Evolutionary conservation across 345 rosid species (phyloP), one percentile per base, ranked within the genome.

Genomic region (Salix viminalis): DNA sequence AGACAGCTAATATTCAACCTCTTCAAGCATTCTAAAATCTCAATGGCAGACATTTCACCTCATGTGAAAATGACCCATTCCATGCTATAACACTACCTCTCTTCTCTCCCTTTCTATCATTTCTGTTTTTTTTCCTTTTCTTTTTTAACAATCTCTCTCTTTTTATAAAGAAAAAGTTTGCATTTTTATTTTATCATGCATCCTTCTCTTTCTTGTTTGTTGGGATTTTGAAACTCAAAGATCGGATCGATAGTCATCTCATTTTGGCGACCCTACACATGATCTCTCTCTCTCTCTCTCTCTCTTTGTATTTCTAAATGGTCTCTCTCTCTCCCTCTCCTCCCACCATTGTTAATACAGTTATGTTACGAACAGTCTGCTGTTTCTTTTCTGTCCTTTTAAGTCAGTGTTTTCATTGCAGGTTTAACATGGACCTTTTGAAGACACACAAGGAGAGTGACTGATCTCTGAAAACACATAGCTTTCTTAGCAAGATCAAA

Each of bases 161-260:
- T 70, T 28, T 4, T 26, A 13, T 28, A 39, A 19, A 3, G 23
- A 36, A 19, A 19, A 11, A 34, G 44, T 23, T 23, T 58, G 64
- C 67, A 30, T 30, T 65, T 28, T 15, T 65, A 30, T 65, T 65
- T 24, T 24, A 56, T 32, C 68, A 24, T 14, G 15, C 36, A 69
- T 41, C n/a, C 23, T 23, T 69, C 28, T 39, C 44, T 69, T 37
- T 24, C 39, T 46, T 64, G 65, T 73, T 69, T 30, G 76, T 61
- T 74, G 76, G 76, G 76, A 74, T 74, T 67, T 30, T 44, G 69
- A 26, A 74, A 74, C 69, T 39, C 39, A 74, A 74, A 61, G 58
- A 74, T 74, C 76, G 70, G 76, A 74, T 74, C 58, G 56, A 64
- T 34, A 64, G 69, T 37, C 41, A 32, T 34, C 54, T 42, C 76